Base-by-base conservation (phyloP, 2,329 filamentous ascomycete genomes). In the Elsinoe fawcettii region DNA sequence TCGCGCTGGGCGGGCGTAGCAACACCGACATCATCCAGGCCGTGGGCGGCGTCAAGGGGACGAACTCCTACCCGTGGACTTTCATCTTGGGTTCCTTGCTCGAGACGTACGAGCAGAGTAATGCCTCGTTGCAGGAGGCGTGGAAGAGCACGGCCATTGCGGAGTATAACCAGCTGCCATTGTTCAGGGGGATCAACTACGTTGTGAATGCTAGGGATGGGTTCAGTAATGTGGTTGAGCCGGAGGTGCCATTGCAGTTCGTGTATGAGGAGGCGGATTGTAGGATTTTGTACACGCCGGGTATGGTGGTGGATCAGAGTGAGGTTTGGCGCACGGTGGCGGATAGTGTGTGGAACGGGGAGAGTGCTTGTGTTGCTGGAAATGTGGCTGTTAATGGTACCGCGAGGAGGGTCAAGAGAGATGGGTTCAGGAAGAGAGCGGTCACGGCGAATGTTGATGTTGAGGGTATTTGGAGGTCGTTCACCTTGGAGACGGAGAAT, bases 271-370 rank as follows among this genome's bases (percentile, higher is more conserved):
- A 74, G 22, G 69, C 73, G 1, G 77, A 79, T 63, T 80, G 77
- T 64, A 71, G 77, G 14, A 72, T 80, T 23, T 79, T 73, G 66
- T 80, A 76, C 69, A 79, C 77, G 2, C 69, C 70, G 32, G 70
- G 68, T n/a, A 80, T 79, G 74, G 62, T 77, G 47, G 70, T 66
- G 7, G 75, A 79, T 60, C 70, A 77, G 46, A 70, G 69, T 8
- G 73, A 73, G 37, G 66, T 76, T 18, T 80, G 78, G 78, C 75
- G 74, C 64, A 66, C 66, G 1, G 67, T 68, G 1, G 68, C 67
- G 4, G 66, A 70, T 56, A 65, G 64, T 1, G 67, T 66, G 2
- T 70, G 65, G 60, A 63, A 63, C 23, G 65, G 65, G 7, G 54
- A 62, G 4, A 63, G 65, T 32, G 60, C 65, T 49, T 70, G 69